Base-by-base conservation (phyloP, 2,329 filamentous ascomycete species). In the Chaetomiaceae sp. region DNA sequence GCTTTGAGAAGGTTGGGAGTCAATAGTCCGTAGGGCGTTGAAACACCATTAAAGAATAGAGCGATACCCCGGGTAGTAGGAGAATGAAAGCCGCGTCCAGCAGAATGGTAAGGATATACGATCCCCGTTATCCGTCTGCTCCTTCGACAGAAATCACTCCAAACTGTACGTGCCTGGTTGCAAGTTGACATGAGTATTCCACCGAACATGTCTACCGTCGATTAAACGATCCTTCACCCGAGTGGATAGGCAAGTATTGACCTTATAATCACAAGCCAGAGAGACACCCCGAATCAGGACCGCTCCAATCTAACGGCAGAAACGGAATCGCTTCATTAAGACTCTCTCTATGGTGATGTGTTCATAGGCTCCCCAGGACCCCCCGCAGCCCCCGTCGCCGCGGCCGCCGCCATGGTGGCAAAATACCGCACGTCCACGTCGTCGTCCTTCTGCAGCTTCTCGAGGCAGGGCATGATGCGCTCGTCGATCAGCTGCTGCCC, bases 391-490 rank as follows among this genome's bases (percentile, higher is more conserved):
- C 75, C 77, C 45, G 74, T 73, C 53, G 80, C 78, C 47, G 73
- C 74, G 70, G 81, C 84, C 57, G 87, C 86, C 45, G 94, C 92
- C 60, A 89, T 95, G 58, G 91, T 95, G 60, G 94, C 94, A 74
- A 96, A 99, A 78, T 92, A 99, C 71, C 94, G 85, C 66, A 99
- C 94, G 74, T 99, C 94, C 63, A 97, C 92, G 74, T 99, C 94
- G 62, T 95, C 89, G 69, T 99, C 94, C 75, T 92, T 88, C 77
- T 96, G 91, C 66, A 99, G 79, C 78, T 96, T 96, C 77, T 92
- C 88, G 64, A 99, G 75, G 69, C 90, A 92, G 23, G 92, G 91
- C 67, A 96, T 74, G 68, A 97, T 86, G 67, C 89, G 86, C 72
- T 89, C 83, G 70, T 90, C 85, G 67, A 96, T 94, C 61, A 96